phyloP scores from a whole-genome alignment of 2,329 filamentous ascomycete genomes.

The Fusarium sp. region DNA sequence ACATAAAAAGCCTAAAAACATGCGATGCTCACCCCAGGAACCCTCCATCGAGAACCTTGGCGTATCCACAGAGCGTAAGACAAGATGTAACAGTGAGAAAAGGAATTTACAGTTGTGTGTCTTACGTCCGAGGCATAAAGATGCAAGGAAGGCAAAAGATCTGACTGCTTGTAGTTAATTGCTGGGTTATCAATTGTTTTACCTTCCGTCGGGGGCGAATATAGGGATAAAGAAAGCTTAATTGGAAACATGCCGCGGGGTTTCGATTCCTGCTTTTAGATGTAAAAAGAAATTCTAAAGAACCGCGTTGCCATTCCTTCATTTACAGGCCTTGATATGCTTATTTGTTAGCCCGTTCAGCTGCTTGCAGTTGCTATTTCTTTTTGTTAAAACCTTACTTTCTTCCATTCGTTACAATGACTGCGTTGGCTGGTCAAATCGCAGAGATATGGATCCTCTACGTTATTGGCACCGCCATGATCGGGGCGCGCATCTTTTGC shows the following conservation, averaged over 20 bases:
- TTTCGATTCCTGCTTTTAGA: not conserved
- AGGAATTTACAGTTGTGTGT: not conserved
- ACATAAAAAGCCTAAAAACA: not conserved
- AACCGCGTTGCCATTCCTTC: not conserved
- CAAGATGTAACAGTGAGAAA: not conserved
- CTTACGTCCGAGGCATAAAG: not conserved
- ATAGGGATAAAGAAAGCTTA: not conserved
- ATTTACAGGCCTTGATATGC: not conserved
- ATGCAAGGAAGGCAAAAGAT: not conserved
- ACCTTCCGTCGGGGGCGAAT: not conserved
- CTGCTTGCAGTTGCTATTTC: not conserved
- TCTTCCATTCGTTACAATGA: not conserved
- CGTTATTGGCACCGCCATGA: conserved; percentile 44
- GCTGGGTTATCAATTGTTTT: not conserved
- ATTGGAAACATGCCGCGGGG: not conserved
- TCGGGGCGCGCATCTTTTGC: conserved; percentile 45
- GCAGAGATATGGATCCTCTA: conserved; percentile 52
- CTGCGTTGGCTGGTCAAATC: conserved; percentile 14
- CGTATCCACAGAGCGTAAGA: not conserved
- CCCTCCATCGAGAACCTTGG: not conserved
- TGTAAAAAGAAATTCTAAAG: not conserved
- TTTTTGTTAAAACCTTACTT: not conserved
- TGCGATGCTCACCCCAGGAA: not conserved
- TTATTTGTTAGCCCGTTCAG: not conserved
- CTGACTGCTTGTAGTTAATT: not conserved